Base-by-base conservation (phyloP, 768 basidiomycete species). In the Gloeopeniophorella convolvens region DNA sequence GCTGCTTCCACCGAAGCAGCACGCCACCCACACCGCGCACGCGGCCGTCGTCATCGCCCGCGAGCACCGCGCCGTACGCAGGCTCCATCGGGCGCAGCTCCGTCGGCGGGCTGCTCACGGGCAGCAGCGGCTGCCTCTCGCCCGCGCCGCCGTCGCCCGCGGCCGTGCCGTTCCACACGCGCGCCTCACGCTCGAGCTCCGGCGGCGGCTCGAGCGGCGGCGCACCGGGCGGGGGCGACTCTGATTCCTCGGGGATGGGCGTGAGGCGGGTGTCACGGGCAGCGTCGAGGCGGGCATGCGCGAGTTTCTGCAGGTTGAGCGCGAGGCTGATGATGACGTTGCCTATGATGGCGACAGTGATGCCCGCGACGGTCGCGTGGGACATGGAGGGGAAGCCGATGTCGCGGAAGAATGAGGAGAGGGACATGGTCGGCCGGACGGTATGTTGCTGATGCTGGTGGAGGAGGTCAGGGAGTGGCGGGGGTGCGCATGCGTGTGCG, bases 271-370 rank as follows among this genome's bases (percentile, higher is more conserved):
- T 15, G 27, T 4, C 20, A 24, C 16, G 16, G 36, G 41, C 37
- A 5, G 36, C 26, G 27, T 80, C 79, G 27, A 87, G 71, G 24
- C 84, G 76, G 57, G 77, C 75, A 69, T 95, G 93, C 1, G 91
- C 91, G 15, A 95, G 77, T 64, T 96, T 97, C 68, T 98, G 94
- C 28, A 88, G 70, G 68, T 96, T 96, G 55, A 98, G 75, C 13
- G 91, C 94, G 20, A 94, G 75, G 9, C 87, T 89, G 55, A 97
- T 92, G 54, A 96, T 77, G 10, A 93, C 68, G 62, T 95, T 95
- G 27, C 93, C 93, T 7, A 75, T 72, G 48, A 95, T 78, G 3
- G 92, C 85, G 30, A 93, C 80, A 4, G 75, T 73, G 30, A 97
- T 94, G 13, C 94, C 94, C 48, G 89, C 80, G 60, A 76, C 65